These are phyloP conservation scores for Mucor irregularis DNA, from an alignment of 371 early-diverging fungal genomes.

Conservation along the genomic window DNA sequence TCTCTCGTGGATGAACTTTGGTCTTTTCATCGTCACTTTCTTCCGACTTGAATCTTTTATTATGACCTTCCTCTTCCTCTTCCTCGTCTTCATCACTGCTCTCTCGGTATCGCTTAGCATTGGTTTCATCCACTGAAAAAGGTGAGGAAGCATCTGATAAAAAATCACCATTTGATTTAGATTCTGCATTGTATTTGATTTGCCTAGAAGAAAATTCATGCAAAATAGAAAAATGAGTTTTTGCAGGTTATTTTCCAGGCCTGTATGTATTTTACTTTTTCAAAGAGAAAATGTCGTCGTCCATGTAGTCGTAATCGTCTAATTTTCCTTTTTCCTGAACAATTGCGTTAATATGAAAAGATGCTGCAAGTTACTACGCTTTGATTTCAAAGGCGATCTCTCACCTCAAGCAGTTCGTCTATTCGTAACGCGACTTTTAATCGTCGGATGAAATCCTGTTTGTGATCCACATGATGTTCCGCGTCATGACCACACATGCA, in stretches of 20 bases:
- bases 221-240: neutral
- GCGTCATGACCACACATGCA: slow-evolving; percentile 52
- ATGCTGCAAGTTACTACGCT: too few species aligned
- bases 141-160: slow-evolving; percentile 22
- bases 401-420: slow-evolving; percentile 49
- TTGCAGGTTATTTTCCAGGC: neutral
- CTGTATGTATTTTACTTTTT: slow-evolving; percentile 35
- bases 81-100: slow-evolving; percentile 26
- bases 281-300: slow-evolving; percentile 48
- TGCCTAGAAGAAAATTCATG: slow-evolving; percentile 15
- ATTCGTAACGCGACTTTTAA: slow-evolving; percentile 49
- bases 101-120: slow-evolving; percentile 19
- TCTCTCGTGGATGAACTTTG: slow-evolving; percentile 1
- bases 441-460: slow-evolving; percentile 46
- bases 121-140: slow-evolving; percentile 15
- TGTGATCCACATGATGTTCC: slow-evolving; percentile 39
- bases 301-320: slow-evolving; percentile 46
- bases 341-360: neutral
- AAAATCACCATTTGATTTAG: slow-evolving; percentile 12
- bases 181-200: slow-evolving; percentile 23
- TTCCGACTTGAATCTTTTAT: slow-evolving; percentile 12
- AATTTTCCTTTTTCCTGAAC: slow-evolving; percentile 52
- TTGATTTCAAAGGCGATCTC: neutral
- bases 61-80: slow-evolving; percentile 8
- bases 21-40: slow-evolving; percentile 13